Percentiles rank a stretch among this genome's conserved stretches.
Conservation (phyloP, 208 protist species). For the Leishmania arabica region DNA sequence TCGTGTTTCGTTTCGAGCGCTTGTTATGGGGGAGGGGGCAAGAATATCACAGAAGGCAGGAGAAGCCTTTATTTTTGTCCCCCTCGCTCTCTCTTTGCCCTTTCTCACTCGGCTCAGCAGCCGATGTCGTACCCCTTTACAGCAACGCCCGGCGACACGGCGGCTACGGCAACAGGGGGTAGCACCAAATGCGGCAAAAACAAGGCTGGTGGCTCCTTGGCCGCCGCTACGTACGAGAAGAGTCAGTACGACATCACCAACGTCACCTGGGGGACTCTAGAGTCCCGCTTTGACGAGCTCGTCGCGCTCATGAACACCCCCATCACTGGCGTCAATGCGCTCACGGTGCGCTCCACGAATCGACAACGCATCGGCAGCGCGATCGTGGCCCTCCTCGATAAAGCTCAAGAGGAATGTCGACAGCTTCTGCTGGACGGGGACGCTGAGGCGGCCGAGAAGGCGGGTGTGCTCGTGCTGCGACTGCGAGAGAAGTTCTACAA, state of each 20-base stretch:
- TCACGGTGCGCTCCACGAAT: conserved; percentile 56
- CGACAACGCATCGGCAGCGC: conserved; percentile 52
- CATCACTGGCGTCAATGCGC: conserved; percentile 66
- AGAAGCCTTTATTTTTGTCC: neutral
- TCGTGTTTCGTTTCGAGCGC: neutral
- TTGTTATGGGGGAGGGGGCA: too few relatives aligned
- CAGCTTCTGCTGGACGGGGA: conserved; percentile 71
- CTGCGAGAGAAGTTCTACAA: conserved; percentile 83
- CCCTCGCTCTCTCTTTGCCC: neutral
- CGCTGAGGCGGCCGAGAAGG: conserved; percentile 71
- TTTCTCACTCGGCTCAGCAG: neutral
- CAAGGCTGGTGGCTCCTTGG: neutral
- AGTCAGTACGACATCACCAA: conserved; percentile 55
- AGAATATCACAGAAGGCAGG: too few relatives aligned
- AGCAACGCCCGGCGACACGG: neutral
- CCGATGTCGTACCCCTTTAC: neutral
- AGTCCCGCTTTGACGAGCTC: conserved; percentile 78
- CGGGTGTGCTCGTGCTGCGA: conserved; percentile 75
- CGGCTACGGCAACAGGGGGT: neutral
- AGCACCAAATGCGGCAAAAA: neutral
- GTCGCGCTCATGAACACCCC: conserved; percentile 65
- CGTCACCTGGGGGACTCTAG: conserved; percentile 67
- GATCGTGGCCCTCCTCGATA: conserved; percentile 67
- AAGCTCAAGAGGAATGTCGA: conserved; percentile 75
- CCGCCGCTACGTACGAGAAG: conserved; percentile 11